These are phyloP conservation scores for Tephrocybe sp. DNA, from an alignment of 768 basidiomycete species.

Conservation along the genomic window DNA sequence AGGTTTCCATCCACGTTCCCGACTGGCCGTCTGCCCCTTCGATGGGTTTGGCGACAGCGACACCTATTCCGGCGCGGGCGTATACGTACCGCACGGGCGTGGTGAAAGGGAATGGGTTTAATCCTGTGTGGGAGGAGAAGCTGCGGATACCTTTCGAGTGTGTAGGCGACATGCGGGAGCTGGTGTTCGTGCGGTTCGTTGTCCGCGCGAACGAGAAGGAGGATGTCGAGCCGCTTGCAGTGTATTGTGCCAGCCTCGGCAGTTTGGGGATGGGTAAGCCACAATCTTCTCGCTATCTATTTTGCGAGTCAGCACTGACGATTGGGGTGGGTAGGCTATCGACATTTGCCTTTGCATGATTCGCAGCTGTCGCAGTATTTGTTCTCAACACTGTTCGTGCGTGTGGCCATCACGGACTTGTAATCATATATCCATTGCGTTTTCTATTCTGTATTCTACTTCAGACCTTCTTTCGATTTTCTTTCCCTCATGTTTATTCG, in stretches of 20 bases:
- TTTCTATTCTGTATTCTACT: not conserved
- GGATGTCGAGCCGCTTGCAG: constrained; percentile 65
- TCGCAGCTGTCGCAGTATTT: constrained; percentile 84
- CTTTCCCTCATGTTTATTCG: not conserved
- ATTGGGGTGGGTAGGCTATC: constrained; percentile 66
- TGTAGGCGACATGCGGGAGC: constrained; percentile 75
- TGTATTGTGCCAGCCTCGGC: constrained; percentile 76
- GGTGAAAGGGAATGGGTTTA: constrained; percentile 91
- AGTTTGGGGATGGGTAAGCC: constrained; percentile 69
- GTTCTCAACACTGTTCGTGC: constrained; percentile 91
- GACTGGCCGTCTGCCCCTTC: constrained; percentile 54
- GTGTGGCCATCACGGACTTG: constrained; percentile 46
- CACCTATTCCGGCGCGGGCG: constrained; percentile 33
- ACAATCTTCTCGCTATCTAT: constrained; percentile 6
- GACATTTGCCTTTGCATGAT: constrained; percentile 94
- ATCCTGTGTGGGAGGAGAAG: constrained; percentile 84
- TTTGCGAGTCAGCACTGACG: constrained; percentile 7
- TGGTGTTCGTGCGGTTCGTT: constrained; percentile 83
- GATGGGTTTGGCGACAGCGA: constrained; percentile 13
- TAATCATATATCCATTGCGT: not conserved
- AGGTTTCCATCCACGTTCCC: constrained; percentile 74
- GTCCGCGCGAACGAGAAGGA: constrained; percentile 68
- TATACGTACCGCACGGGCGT: constrained; percentile 59
- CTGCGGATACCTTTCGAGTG: constrained; percentile 75
- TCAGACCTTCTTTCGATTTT: not conserved